Conservation (phyloP, 1,139 yeast species). For the Starmera stellimalicola region DNA sequence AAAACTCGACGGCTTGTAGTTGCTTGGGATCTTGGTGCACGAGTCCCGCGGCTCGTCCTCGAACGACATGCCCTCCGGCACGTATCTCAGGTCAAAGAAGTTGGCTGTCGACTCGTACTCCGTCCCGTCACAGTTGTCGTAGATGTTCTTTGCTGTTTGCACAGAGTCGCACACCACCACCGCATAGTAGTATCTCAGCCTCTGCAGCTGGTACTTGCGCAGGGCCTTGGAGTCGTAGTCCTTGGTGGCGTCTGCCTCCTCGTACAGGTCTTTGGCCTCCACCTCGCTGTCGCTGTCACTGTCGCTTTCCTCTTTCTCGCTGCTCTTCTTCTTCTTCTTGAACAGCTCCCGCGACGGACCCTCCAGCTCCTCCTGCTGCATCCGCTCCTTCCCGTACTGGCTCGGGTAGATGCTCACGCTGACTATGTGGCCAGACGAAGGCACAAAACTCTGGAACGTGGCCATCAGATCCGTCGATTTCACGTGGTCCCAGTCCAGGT, state of each 20-base stretch:
- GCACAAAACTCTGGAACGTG: constrained; percentile 80
- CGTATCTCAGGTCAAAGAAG: constrained; percentile 81
- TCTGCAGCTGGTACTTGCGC: constrained; percentile 77
- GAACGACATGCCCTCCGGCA: constrained; percentile 87
- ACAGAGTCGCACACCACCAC: constrained; percentile 79
- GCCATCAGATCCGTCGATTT: constrained; percentile 84
- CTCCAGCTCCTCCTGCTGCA: constrained; percentile 81
- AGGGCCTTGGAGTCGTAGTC: constrained; percentile 61
- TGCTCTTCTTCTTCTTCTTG: constrained; percentile 28
- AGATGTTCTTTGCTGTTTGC: constrained; percentile 64
- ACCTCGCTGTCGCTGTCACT: constrained; percentile 30
- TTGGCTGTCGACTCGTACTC: constrained; percentile 96
- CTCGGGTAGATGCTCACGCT: constrained; percentile 81
- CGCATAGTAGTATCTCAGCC: constrained; percentile 85
- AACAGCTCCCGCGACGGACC: constrained; percentile 92
- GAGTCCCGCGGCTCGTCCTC: constrained; percentile 66
- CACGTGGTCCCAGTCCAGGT: constrained; percentile 95
- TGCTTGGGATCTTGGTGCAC: constrained; percentile 64
- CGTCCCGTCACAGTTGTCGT: constrained; percentile 84
- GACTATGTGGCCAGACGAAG: constrained; percentile 59
- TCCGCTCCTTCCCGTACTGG: constrained; percentile 86
- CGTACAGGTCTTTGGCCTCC: constrained; percentile 57
- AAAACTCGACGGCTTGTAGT: constrained; percentile 74
- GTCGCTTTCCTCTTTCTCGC: constrained; percentile 16
- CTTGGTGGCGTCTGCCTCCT: constrained; percentile 61